Percentiles rank a stretch among this genome's conserved stretches.
These are phyloP conservation scores for Neurospora africana DNA, from an alignment of 495 filamentous ascomycete genomes.

Conservation along the genomic window DNA sequence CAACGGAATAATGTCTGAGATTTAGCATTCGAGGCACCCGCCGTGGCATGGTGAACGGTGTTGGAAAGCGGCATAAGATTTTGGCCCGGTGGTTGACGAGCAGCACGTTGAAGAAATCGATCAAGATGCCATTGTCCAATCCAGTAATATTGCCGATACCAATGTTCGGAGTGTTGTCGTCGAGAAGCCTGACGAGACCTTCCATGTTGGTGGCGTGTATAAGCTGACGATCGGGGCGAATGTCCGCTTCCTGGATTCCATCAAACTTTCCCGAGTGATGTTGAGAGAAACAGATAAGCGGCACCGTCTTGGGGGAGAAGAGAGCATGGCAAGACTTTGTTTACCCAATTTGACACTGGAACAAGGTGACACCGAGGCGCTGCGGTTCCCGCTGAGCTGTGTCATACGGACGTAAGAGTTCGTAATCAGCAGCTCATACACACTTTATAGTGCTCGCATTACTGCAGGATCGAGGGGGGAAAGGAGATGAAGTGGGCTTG, in stretches of 20 bases:
- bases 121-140: neutral
- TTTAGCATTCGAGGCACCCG: conserved; percentile 15
- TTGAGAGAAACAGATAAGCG: neutral
- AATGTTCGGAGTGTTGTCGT: neutral
- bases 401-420: conserved; percentile 24
- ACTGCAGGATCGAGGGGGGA: conserved; percentile 26
- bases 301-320: neutral
- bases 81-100: neutral
- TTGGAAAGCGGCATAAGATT: neutral
- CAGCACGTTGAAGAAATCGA: neutral
- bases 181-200: neutral
- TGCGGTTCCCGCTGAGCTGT: neutral
- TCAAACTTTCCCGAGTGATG: neutral
- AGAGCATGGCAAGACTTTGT: neutral
- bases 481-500: conserved; percentile 19
- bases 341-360: neutral
- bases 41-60: conserved; percentile 5
- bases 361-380: conserved; percentile 7
- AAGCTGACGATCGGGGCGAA: neutral
- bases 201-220: neutral
- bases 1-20: conserved; percentile 23
- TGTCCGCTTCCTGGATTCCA: neutral
- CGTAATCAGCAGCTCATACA: conserved; percentile 4
- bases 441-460: conserved; percentile 12
- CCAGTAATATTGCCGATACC: neutral